Evolutionary conservation across 2,329 filamentous ascomycete species (phyloP), one percentile per base, ranked within the genome.

Genomic region (Microdochium trichocladiopsis): DNA sequence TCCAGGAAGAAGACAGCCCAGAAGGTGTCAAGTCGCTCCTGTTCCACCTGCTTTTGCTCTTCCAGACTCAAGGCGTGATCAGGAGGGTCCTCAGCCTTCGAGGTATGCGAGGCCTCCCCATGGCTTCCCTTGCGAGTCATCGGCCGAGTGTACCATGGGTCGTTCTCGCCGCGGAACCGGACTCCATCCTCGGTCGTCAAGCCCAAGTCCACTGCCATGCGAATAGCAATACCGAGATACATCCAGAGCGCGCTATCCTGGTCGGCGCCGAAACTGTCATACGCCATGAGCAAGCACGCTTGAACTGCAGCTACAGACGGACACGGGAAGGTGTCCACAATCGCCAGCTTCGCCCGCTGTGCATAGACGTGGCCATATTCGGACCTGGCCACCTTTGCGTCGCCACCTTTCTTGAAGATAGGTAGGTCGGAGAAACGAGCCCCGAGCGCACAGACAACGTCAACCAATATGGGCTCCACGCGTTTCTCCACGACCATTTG

Each of bases 161-260:
- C 76, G 55, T 70, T 77, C 52, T 75, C 74, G n/a, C 75, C 76
- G 58, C 80, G 79, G 54, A 79, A 80, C 54, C 76, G 77, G 48
- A 95, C 77, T 0, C 90, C 90, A 57, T 92, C 86, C 16, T 88
- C 76, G 57, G 91, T 95, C 59, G 93, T 88, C 57, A 95, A 75
- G 0, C 91, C 90, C 10, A 95, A 72, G 62, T 92, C 88, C 53
- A 90, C 82, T 0, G 86, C 86, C 84, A 91, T 88, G 4, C 90
- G 84, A 55, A 95, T 95, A 0, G 90, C 86, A 50, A 93, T 85
- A 0, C 90, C 91, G 1, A 95, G 75, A 63, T 95, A 95, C 90
- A 95, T 95, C 90, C 91, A 96, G 6, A 96, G 69, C 0, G 90
- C 89, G 65, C 90, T 95, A 62, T 95, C 91, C 60, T 92, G 88